A percentile compares a stretch with the other conserved stretches of the same genome.
phyloP scores from a whole-genome alignment of 495 filamentous ascomycete genomes.

The Immersiella caudata region DNA sequence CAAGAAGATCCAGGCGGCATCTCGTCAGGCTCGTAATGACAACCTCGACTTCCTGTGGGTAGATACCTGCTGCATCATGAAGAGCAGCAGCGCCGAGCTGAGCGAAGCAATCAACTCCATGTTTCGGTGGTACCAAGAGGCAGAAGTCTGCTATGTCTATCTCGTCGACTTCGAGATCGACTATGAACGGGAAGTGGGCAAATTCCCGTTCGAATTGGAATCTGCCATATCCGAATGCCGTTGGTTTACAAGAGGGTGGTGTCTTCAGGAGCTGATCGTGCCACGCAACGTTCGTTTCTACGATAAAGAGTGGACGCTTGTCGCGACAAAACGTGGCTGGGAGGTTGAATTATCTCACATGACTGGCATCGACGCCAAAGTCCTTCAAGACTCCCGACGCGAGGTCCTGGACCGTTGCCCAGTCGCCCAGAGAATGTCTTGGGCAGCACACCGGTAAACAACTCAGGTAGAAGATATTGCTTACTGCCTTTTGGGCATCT shows the following conservation, averaged over 20 bases:
- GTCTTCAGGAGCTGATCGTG: constrained; percentile 38
- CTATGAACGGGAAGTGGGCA: too few relatives aligned
- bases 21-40: constrained; percentile 26
- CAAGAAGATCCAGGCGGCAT: constrained; percentile 33
- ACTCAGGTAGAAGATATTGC: constrained; percentile 36
- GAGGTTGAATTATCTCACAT: constrained; percentile 12
- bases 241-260: constrained; percentile 36
- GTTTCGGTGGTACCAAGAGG: constrained; percentile 31
- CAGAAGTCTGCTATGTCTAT: constrained; percentile 27
- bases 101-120: constrained; percentile 27
- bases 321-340: constrained; percentile 27
- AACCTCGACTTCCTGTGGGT: constrained; percentile 29
- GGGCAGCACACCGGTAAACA: constrained; percentile 32
- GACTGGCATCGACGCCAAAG: constrained; percentile 28
- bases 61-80: constrained; percentile 29
- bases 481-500: constrained; percentile 39
- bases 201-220: background rate
- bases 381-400: constrained; percentile 10
- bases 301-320: constrained; percentile 26
- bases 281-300: constrained; percentile 40
- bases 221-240: constrained; percentile 2
- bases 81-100: constrained; percentile 21
- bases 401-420: constrained; percentile 11
- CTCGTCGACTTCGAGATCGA: constrained; percentile 22
- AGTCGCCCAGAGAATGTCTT: constrained; percentile 31